These are phyloP conservation scores for Nakaseomyces nivariensis DNA, from an alignment of 1,139 yeast species.

Conservation along the genomic window DNA sequence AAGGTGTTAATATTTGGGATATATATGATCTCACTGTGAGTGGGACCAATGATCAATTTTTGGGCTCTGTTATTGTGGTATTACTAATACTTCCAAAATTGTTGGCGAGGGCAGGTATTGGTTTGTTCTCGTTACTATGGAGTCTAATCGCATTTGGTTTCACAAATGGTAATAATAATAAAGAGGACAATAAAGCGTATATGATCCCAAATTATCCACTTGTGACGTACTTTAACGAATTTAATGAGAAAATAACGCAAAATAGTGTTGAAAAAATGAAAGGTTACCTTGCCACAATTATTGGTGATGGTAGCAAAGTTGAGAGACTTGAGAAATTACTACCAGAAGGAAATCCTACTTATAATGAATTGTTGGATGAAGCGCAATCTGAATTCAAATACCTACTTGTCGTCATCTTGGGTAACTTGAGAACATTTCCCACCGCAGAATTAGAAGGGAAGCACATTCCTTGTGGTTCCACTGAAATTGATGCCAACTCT, in stretches of 20 bases:
- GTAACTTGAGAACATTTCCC: not conserved
- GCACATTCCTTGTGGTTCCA: conserved; percentile 5
- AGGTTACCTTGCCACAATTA: not conserved
- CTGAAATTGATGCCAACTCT: conserved; percentile 18
- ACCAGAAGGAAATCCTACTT: not conserved
- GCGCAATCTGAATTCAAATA: conserved; percentile 1
- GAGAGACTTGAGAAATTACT: not conserved
- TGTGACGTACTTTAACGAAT: not conserved
- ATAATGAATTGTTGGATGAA: not conserved
- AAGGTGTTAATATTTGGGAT: not conserved
- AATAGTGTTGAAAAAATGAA: not conserved
- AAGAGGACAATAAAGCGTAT: conserved; percentile 7
- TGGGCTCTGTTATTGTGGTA: conserved; percentile 13
- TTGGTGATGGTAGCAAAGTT: not conserved
- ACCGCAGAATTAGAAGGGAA: not conserved
- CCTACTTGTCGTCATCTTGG: not conserved
- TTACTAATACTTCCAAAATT: conserved; percentile 23
- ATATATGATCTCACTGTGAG: not conserved
- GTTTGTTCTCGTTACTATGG: conserved; percentile 18
- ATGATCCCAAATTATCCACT: conserved; percentile 11
- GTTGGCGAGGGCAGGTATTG: conserved; percentile 15
- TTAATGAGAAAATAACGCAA: not conserved
- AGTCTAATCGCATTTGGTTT: conserved; percentile 18
- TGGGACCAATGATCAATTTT: conserved; percentile 4
- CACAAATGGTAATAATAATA: conserved; percentile 4